Evolutionary conservation across 2,329 filamentous ascomycete genomes (phyloP), one percentile per base, ranked within the genome.

Genomic region (Botrytis paeoniae): DNA sequence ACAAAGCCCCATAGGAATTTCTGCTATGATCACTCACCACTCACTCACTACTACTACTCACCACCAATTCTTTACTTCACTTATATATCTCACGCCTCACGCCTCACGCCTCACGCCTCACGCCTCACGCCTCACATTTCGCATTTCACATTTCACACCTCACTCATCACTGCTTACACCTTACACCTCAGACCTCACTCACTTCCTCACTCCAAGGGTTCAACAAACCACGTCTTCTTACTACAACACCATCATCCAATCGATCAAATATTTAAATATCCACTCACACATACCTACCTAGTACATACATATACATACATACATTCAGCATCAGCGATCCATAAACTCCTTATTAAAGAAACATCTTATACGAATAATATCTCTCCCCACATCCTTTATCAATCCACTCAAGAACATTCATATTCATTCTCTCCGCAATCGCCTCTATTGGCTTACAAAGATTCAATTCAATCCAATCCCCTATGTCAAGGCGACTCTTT

Each of bases 401-500:
- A 20, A 68, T 41, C 35, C 35, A 68, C 35, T 51, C 45, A 25
- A 57, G 20, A 63, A 41, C 32, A 2, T 20, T 41, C 60, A 65
- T 25, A 57, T 25, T 32, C 41, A 41, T 68, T 54, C 45, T 37
- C 45, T 29, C 41, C 60, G 43, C 29, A 57, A 12, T n/a, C 41
- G 16, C 32, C 22, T 25, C 37, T 14, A 63, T 32, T 14, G 20
- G 39, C 51, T 25, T 37, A 69, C 35, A 18, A 45, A 41, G 51
- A 32, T 69, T 54, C 22, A 39, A 41, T 39, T n/a, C 48, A 45
- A 51, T 51, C 29, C n/a, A 60, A 35, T 65, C 22, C n/a, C 57
- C 35, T 39, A 78, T 76, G 75, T 74, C 75, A 70, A 77, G 78
- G 73, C 75, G 74, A 63, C 70, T 77, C 37, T 74, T 74, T 71